Percentiles rank a stretch among this genome's conserved stretches.
Conservation (phyloP, 2,329 filamentous ascomycete species). For the Verruconis gallopava region DNA sequence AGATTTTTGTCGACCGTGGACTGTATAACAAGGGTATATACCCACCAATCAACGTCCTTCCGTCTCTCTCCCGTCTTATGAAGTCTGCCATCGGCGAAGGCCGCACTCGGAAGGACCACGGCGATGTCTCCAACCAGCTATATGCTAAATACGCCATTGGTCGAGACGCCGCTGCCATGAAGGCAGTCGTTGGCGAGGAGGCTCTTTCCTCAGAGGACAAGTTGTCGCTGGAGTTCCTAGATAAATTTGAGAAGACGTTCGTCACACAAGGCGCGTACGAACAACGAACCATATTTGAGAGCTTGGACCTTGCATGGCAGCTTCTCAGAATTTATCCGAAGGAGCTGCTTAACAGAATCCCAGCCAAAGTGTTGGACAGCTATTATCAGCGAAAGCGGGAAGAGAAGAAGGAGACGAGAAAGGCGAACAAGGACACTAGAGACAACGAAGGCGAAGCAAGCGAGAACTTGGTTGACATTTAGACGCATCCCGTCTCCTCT, state of each 20-base stretch:
- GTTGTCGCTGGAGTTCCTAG: constrained; percentile 91
- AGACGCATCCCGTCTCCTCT: too few species aligned
- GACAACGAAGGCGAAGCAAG: constrained; percentile 23
- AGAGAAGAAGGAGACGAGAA: constrained; percentile 25
- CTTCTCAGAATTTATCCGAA: constrained; percentile 94
- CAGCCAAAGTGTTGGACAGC: constrained; percentile 40
- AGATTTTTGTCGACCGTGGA: constrained; percentile 93
- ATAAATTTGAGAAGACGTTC: constrained; percentile 95
- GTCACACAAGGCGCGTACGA: constrained; percentile 90
- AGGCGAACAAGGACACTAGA: constrained; percentile 27
- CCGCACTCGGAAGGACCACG: constrained; percentile 91
- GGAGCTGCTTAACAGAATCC: constrained; percentile 81
- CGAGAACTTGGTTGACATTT: constrained; percentile 3
- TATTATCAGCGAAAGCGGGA: constrained; percentile 34
- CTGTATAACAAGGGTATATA: constrained; percentile 95
- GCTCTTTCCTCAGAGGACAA: constrained; percentile 93
- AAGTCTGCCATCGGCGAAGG: constrained; percentile 98
- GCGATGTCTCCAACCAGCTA: constrained; percentile 97
- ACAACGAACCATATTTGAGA: constrained; percentile 81
- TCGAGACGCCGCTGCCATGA: constrained; percentile 96
- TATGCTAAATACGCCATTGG: constrained; percentile 99
- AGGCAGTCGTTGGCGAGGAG: constrained; percentile 97
- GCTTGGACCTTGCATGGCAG: constrained; percentile 91
- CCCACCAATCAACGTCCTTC: constrained; percentile 96
- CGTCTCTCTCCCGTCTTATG: constrained; percentile 97